A percentile compares a stretch with the other conserved stretches of the same genome.
Evolutionary conservation across 768 basidiomycete genomes (phyloP).

Genomic region (Exsudoporus frostii): DNA sequence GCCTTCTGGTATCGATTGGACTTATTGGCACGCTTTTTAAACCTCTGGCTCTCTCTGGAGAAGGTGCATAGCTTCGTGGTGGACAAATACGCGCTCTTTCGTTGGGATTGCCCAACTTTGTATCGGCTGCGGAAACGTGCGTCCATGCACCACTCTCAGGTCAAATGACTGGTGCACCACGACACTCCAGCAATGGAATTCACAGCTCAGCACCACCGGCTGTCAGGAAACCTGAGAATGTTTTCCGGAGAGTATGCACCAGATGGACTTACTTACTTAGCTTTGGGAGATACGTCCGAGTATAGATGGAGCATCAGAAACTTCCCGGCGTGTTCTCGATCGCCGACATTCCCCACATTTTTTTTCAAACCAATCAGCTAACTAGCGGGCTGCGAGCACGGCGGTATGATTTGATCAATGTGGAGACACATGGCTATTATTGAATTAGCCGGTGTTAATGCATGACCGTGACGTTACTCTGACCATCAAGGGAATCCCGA

Average conservation of each 20-base stretch:
- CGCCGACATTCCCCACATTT: neutral
- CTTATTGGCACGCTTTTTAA: conserved; percentile 1
- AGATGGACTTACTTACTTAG: neutral
- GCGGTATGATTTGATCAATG: neutral
- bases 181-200: neutral
- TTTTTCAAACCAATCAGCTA: neutral
- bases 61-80: neutral
- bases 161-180: neutral
- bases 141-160: neutral
- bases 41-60: neutral
- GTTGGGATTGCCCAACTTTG: neutral
- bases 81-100: neutral
- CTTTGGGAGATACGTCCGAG: neutral
- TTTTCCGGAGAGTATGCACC: neutral
- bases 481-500: no score
- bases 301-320: neutral
- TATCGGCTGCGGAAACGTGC: neutral
- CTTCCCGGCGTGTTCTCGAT: neutral
- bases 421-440: neutral
- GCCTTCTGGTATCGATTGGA: neutral
- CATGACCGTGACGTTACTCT: neutral
- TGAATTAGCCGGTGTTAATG: neutral
- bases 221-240: neutral
- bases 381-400: neutral
- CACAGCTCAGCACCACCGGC: neutral